Percentiles rank a stretch among this genome's conserved stretches.
Evolutionary conservation across 495 filamentous ascomycete genomes (phyloP).

Genomic region (Penicillium maclennaniae): DNA sequence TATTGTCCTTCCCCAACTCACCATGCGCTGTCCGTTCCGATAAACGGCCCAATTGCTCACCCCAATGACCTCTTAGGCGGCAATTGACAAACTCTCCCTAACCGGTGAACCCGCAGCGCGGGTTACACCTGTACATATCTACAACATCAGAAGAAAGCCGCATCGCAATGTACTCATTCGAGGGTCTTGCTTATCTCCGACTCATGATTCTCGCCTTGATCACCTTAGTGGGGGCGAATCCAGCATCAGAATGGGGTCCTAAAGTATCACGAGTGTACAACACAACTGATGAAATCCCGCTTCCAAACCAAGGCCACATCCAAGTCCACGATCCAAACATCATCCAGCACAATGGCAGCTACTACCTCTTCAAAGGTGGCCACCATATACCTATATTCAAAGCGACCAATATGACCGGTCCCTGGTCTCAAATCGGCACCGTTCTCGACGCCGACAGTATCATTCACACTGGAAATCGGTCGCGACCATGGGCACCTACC

Average conservation of each 20-base stretch:
- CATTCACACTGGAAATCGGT: slow-evolving; percentile 34
- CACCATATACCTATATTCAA: slow-evolving; percentile 30
- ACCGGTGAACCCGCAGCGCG: slow-evolving; percentile 1
- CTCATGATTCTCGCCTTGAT: slow-evolving; percentile 5
- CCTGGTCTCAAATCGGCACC: slow-evolving; percentile 39
- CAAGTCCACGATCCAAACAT: slow-evolving; percentile 40
- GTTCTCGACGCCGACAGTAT: slow-evolving; percentile 35
- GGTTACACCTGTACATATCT: background rate
- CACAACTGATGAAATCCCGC: slow-evolving; percentile 27
- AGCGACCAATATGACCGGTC: slow-evolving; percentile 34
- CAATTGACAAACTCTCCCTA: background rate
- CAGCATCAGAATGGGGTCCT: slow-evolving; percentile 8
- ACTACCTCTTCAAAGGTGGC: slow-evolving; percentile 41
- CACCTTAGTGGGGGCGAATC: slow-evolving; percentile 8
- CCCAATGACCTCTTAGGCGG: background rate
- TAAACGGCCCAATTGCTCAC: background rate
- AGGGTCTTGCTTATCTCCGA: background rate
- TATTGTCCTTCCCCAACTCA: background rate
- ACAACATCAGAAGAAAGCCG: background rate
- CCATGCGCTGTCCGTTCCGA: slow-evolving; percentile 3
- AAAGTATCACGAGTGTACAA: slow-evolving; percentile 23
- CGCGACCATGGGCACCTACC: slow-evolving; percentile 59
- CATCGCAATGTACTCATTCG: background rate
- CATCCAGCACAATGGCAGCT: slow-evolving; percentile 26
- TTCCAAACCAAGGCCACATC: slow-evolving; percentile 36